Base-by-base conservation (phyloP, 208 protist species). In the Vickermania ingenoplastis region DNA sequence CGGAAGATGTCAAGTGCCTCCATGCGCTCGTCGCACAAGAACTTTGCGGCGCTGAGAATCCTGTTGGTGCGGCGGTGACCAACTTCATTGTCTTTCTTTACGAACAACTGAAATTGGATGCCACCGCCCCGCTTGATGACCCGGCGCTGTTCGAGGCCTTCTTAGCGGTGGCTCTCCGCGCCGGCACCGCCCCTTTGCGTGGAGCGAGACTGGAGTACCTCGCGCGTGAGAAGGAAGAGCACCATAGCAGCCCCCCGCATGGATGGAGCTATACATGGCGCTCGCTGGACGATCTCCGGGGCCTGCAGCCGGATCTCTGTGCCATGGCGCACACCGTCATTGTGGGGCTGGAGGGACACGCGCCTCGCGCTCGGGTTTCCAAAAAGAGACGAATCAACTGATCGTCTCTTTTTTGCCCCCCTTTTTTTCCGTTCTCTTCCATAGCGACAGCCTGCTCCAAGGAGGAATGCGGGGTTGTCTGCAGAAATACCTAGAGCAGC, bases 1-100 rank as follows among this genome's bases (percentile, higher is more conserved):
- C 71, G 13, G 71, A 28, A 28, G 84, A 91, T 67, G 59, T 94
- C 27, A 94, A 94, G 69, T 94, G 88, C 58, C 67, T 92, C n/a
- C 88, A 94, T 67, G 88, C 88, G 0, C 73, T 91, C 27, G 78
- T 81, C 31, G 84, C 82, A 3, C 84, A 94, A 68, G 75, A 68
- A 1, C 61, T 94, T 21, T 73, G 72, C n/a, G 80, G 78, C 11
- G 82, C 81, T 0, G 52, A 55, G 7, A 92, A 91, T 59, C 67
- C 71, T 0, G 55, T 90, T 50, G 88, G 88, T 1, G 68, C 73
- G n/a, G 55, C 71, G 13, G 64, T 88, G 3, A 17, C 79, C 0
- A 77, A 81, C 21, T 91, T 86, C 53, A 67, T 94, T 28, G 30
- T 81, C 4, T 69, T 82, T 52, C 61, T 83, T 3, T 53, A 75